Conservation (phyloP, 345 rosid genomes). For the Pistacia integerrima region DNA sequence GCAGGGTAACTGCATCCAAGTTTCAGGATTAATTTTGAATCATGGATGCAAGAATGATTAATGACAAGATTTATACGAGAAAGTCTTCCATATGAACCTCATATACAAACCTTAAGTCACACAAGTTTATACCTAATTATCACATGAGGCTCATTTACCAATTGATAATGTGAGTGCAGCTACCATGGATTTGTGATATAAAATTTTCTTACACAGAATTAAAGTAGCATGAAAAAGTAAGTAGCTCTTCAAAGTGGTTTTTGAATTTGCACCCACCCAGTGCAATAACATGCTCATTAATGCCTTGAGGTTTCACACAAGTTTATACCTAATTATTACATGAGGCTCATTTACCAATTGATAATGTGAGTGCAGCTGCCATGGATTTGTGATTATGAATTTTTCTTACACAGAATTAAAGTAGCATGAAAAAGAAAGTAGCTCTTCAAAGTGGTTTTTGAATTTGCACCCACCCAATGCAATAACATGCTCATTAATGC, state of each 20-base stretch:
- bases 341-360: neutral
- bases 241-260: neutral
- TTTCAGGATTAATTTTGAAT: conserved; percentile 19
- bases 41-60: neutral
- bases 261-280: neutral
- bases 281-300: neutral
- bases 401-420: neutral
- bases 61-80: neutral
- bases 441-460: neutral
- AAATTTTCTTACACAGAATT: neutral
- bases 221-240: neutral
- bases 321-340: neutral
- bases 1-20: conserved; percentile 67
- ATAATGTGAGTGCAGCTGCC: neutral
- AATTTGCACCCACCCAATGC: neutral
- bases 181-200: neutral
- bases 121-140: neutral
- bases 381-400: neutral
- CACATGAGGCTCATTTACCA: neutral
- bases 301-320: neutral
- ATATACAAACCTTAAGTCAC: neutral
- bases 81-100: neutral
- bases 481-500: neutral
- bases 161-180: neutral
- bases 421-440: neutral